Evolutionary conservation across 495 filamentous ascomycete genomes (phyloP).

Genomic region (Penicillium paradoxum): DNA sequence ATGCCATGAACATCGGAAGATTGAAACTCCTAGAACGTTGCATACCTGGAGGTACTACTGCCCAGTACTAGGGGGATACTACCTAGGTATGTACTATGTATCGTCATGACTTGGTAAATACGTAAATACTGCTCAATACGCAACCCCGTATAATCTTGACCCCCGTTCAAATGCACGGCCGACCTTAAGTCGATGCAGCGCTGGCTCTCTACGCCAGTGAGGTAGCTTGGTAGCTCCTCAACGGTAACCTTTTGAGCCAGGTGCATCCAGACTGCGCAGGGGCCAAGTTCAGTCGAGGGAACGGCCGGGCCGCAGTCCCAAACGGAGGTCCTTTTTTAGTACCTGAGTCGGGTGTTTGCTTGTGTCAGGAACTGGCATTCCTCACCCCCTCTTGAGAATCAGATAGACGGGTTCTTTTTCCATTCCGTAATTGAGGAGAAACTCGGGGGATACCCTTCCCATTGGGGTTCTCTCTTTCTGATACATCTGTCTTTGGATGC

Average conservation of each 20-base stretch:
- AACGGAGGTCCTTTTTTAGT: background rate
- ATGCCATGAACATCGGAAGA: too few species aligned
- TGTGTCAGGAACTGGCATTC: conserved; percentile 5
- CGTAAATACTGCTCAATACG: background rate
- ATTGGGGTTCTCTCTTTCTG: background rate
- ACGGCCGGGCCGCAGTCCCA: background rate
- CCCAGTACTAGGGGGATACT: too few species aligned
- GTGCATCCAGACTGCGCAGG: conserved; percentile 8
- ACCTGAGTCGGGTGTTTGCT: conserved; percentile 6
- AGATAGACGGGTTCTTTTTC: conserved; percentile 2
- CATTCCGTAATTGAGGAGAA: background rate
- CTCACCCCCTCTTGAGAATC: background rate
- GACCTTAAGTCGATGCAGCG: too few species aligned
- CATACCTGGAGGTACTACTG: too few species aligned
- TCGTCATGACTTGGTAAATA: too few species aligned
- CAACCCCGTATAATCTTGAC: background rate
- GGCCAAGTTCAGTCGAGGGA: conserved; percentile 7
- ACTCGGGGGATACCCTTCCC: background rate
- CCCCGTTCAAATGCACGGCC: background rate
- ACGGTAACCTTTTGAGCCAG: conserved; percentile 12
- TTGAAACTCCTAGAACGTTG: too few species aligned
- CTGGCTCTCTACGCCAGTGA: background rate
- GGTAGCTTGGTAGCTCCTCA: conserved; percentile 2
- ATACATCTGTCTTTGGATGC: background rate
- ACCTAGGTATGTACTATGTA: too few species aligned